Base-by-base conservation (phyloP, 148 eudicot genomes). In the Chenopodium berlandieri region DNA sequence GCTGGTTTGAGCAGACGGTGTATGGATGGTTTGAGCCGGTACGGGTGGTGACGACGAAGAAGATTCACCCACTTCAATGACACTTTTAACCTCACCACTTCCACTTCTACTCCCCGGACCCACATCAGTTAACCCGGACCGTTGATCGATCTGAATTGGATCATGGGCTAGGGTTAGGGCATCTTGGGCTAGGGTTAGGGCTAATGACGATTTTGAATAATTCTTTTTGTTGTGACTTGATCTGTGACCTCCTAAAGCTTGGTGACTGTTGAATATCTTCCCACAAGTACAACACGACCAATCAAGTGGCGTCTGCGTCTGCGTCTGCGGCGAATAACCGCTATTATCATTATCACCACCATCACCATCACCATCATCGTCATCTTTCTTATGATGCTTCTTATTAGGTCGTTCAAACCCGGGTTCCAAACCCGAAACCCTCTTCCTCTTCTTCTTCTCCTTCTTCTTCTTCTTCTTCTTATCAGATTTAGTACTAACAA, bases 201-300 rank as follows among this genome's bases (percentile, higher is more conserved):
- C 4, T 67, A 73, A 37, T 37, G 7, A 37, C 0, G 44, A 37
- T 8, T 37, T 16, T 58, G 47, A 37, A n/a, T 50, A n/a, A 16
- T 63, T 12, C 73, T 85, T 31, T 66, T 78, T 80, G 66, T 82
- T 79, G 72, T 87, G 87, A 50, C 87, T 83, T 44, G 89, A 87
- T 67, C 79, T 75, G 71, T 87, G 89, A 48, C 89, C 89, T 1
- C 89, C 89, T 67, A 87, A 72, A 56, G 89, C 87, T 78, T 85
- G 88, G 37, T 80, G 77, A 1, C 81, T 85, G 3, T 79, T 40
- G 60, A 87, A 87, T 19, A 65, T n/a, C 56, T 81, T 87, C 22
- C 46, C 78, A 73, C 89, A 85, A 12, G 86, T 83, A 16, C 0
- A 76, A 34, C 89, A 87, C 19, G 16, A n/a, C 79, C 82, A 83